Conservation (phyloP, 306 rosid species). For the Senna siamea region DNA sequence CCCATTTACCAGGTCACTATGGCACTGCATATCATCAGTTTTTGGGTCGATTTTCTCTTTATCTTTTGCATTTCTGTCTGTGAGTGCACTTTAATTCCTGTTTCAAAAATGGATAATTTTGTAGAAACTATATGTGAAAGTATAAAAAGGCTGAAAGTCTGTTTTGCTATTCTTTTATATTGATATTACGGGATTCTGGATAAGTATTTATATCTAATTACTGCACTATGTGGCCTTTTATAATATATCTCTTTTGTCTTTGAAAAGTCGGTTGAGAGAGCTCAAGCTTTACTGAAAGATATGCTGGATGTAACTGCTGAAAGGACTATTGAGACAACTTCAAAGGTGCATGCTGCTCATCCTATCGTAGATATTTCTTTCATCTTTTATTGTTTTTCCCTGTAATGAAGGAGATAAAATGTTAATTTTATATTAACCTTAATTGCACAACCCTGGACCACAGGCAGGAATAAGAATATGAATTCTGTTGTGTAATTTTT, state of each 20-base stretch:
- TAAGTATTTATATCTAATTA: background rate
- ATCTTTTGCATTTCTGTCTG: slow-evolving; percentile 11
- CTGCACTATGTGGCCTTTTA: background rate
- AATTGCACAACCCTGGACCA: too few relatives aligned
- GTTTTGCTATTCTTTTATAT: background rate
- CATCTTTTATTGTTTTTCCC: background rate
- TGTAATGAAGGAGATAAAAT: too few relatives aligned
- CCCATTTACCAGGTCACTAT: background rate
- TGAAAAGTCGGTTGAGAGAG: slow-evolving; percentile 54
- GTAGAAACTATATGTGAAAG: background rate
- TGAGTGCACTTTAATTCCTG: background rate
- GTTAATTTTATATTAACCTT: too few relatives aligned
- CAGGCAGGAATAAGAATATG: slow-evolving; percentile 5
- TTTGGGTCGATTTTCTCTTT: background rate
- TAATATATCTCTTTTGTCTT: background rate
- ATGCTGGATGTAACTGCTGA: slow-evolving; percentile 65
- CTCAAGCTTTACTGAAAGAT: slow-evolving; percentile 54
- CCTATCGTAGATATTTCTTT: background rate
- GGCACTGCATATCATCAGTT: background rate
- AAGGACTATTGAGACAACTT: slow-evolving; percentile 48
- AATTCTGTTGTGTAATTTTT: slow-evolving; percentile 32
- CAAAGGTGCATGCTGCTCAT: slow-evolving; percentile 48
- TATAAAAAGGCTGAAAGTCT: background rate
- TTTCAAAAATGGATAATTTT: too few relatives aligned
- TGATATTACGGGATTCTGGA: background rate